phyloP scores from a whole-genome alignment of 2,329 filamentous ascomycete genomes.

The Penicillium frequentans region DNA sequence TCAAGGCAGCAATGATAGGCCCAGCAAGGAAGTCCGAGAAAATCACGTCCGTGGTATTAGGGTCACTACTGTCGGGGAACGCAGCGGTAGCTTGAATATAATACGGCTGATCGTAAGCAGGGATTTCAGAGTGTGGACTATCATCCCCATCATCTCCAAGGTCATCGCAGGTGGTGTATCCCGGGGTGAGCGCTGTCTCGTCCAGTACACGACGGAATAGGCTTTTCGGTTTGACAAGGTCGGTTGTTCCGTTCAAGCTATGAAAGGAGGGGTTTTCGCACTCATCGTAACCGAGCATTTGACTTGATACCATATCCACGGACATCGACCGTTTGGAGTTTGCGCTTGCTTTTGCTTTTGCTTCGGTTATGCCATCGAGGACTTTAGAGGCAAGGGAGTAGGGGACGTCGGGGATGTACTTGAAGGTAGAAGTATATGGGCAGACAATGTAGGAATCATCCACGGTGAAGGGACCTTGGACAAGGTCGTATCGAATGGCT shows the following conservation, averaged over 20 bases:
- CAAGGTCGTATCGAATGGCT: constrained; percentile 61
- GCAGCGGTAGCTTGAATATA: constrained; percentile 6
- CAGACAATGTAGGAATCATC: constrained; percentile 30
- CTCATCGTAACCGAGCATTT: constrained; percentile 9
- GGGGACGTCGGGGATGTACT: constrained; percentile 5
- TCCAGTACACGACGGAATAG: constrained; percentile 6
- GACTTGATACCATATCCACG: constrained; percentile 5
- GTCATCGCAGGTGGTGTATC: constrained; percentile 9
- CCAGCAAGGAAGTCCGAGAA: constrained; percentile 9
- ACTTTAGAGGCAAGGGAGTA: constrained; percentile 6
- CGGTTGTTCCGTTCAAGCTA: not conserved
- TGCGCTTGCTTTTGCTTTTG: not conserved
- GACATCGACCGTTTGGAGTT: constrained; percentile 1
- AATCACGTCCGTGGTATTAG: constrained; percentile 3
- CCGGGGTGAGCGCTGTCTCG: not conserved
- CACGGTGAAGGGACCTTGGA: constrained; percentile 62
- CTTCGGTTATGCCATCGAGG: not conserved
- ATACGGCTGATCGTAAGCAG: not conserved
- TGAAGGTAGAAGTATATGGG: constrained; percentile 4
- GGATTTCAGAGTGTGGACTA: constrained; percentile 5
- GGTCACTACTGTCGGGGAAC: constrained; percentile 2
- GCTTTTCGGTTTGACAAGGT: constrained; percentile 6
- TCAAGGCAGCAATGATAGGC: constrained; percentile 4
- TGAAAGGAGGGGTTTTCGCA: constrained; percentile 2
- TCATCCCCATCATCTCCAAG: constrained; percentile 11